These are phyloP conservation scores for Puccinia sorghi DNA, from an alignment of 1,284 basidiomycete species.

Conservation along the genomic window DNA sequence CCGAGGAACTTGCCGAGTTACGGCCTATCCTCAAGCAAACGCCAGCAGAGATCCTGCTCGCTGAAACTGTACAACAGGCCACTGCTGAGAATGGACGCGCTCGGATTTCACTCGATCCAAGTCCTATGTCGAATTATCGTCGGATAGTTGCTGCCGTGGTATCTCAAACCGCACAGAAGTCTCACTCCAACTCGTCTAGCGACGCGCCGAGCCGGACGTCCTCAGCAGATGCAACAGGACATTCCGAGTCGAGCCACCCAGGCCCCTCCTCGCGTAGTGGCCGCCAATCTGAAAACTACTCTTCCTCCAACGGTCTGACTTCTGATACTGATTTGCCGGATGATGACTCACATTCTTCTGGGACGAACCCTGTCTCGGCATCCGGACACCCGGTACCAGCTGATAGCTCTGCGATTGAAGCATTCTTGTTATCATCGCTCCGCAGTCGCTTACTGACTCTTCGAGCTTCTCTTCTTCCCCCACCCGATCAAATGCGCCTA, in stretches of 20 bases:
- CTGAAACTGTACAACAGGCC: slow-evolving; percentile 38
- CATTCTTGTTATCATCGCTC: slow-evolving; percentile 15
- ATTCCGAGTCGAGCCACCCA: slow-evolving; percentile 2
- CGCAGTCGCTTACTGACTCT: slow-evolving; percentile 25
- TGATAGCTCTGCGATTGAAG: slow-evolving; percentile 7
- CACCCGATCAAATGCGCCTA: slow-evolving; percentile 41
- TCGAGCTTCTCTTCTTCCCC: slow-evolving; percentile 43
- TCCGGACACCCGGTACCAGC: neutral
- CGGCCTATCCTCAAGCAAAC: slow-evolving; percentile 47
- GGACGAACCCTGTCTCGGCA: neutral
- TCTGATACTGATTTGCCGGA: neutral
- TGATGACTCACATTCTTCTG: neutral
- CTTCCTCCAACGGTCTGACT: neutral
- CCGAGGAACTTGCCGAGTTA: slow-evolving; percentile 9
- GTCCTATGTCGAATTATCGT: neutral
- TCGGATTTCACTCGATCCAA: slow-evolving; percentile 35
- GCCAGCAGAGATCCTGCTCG: slow-evolving; percentile 9
- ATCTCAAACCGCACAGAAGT: slow-evolving; percentile 4
- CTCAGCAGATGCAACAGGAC: neutral
- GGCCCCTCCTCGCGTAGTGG: neutral
- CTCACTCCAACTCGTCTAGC: neutral
- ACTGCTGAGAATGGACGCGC: slow-evolving; percentile 34
- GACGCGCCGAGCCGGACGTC: neutral
- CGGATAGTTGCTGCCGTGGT: slow-evolving; percentile 6
- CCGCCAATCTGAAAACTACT: neutral